These are phyloP conservation scores for Aleurites moluccanus DNA, from an alignment of 441 rosid genomes.

Conservation along the genomic window DNA sequence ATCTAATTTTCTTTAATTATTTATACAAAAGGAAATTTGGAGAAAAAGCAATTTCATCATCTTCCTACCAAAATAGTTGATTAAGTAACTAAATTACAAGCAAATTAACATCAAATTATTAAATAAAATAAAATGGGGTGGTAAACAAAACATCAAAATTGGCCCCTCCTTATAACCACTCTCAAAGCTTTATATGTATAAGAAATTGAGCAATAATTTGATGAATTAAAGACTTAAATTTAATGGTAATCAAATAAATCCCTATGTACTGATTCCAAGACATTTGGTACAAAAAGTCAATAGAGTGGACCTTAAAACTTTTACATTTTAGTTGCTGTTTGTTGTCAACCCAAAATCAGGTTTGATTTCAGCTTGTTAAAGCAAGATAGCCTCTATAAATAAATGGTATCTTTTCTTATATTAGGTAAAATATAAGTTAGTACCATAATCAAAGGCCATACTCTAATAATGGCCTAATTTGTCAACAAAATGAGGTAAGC, in stretches of 20 bases:
- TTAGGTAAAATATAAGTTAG: conserved; percentile 23
- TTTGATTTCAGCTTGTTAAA: conserved; percentile 19
- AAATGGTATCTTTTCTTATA: conserved; percentile 16
- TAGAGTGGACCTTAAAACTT: conserved; percentile 19
- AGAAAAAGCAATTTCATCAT: conserved; percentile 3
- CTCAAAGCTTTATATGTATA: background rate
- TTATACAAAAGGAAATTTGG: background rate
- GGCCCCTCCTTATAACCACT: background rate
- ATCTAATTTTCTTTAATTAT: background rate
- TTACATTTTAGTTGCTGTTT: conserved; percentile 7
- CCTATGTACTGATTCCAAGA: conserved; percentile 12
- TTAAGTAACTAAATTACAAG: background rate
- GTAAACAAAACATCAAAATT: background rate
- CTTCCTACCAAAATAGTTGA: background rate
- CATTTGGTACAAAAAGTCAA: conserved; percentile 30
- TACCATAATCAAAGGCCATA: conserved; percentile 12
- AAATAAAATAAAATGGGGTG: background rate
- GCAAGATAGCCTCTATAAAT: conserved; percentile 9
- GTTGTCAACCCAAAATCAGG: background rate
- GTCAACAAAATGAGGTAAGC: conserved; percentile 28
- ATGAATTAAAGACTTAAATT: no score
- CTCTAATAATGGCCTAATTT: conserved; percentile 12
- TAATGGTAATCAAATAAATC: background rate
- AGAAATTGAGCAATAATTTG: no score
- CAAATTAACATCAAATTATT: background rate